Conservation (phyloP, 768 basidiomycete species). For the Macrolepiota albuminosa region DNA sequence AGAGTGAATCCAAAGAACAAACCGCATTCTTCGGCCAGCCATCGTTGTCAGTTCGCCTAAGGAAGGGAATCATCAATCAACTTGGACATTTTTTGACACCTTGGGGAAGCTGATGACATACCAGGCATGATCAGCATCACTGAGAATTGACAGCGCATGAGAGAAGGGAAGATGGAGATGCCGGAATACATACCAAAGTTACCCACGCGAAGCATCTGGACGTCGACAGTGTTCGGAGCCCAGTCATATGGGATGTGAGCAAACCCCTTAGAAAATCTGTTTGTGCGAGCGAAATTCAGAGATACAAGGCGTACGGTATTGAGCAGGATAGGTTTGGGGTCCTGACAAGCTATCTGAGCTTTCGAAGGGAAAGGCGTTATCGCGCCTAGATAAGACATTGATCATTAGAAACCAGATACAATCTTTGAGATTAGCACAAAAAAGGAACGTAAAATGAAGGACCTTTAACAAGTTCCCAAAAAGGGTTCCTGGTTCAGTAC, state of each 20-base stretch:
- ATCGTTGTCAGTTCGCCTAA: constrained; percentile 75
- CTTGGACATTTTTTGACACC: neutral
- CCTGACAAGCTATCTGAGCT: constrained; percentile 65
- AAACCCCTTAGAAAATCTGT: constrained; percentile 43
- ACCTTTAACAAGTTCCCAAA: constrained; percentile 80
- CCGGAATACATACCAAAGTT: constrained; percentile 44
- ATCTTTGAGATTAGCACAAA: neutral
- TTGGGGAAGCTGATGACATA: constrained; percentile 15
- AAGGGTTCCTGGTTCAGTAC: constrained; percentile 51
- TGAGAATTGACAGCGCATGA: constrained; percentile 15
- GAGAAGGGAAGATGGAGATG: constrained; percentile 3
- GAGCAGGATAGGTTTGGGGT: constrained; percentile 74
- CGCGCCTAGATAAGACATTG: constrained; percentile 33
- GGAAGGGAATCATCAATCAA: constrained; percentile 5
- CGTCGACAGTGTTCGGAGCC: constrained; percentile 67
- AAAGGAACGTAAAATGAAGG: neutral
- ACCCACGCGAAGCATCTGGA: constrained; percentile 75
- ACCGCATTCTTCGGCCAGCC: constrained; percentile 75
- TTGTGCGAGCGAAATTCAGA: constrained; percentile 8
- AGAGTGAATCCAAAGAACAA: neutral
- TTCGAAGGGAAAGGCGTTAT: constrained; percentile 61
- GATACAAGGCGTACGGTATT: constrained; percentile 48
- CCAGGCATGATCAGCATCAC: constrained; percentile 74
- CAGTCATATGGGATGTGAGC: constrained; percentile 68
- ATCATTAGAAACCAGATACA: neutral